phyloP scores from a whole-genome alignment of 305 asterid species.

The Fraxinus sp. region DNA sequence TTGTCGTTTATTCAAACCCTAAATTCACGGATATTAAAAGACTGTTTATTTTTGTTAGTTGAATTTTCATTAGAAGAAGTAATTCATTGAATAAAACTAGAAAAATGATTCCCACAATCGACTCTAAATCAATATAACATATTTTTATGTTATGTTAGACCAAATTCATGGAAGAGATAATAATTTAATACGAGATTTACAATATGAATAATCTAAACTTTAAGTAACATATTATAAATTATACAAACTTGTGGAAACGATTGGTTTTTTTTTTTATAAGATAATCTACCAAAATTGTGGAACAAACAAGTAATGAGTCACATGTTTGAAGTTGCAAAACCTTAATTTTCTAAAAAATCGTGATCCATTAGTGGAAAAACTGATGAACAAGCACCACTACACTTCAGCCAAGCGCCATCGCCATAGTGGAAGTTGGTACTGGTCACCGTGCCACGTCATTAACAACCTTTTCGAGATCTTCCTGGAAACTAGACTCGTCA shows the following conservation, averaged over 20 bases:
- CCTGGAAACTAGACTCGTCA: conserved; percentile 47
- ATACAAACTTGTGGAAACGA: neutral
- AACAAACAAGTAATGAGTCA: neutral
- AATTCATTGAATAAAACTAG: too few relatives aligned
- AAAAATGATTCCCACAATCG: neutral
- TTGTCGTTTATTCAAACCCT: neutral
- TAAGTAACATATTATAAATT: neutral
- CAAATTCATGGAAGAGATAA: neutral
- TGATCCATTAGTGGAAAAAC: neutral
- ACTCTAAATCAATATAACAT: neutral
- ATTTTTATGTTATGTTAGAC: neutral
- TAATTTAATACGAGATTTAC: neutral
- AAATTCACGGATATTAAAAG: neutral
- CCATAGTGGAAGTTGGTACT: neutral
- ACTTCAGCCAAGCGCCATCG: neutral
- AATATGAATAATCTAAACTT: neutral
- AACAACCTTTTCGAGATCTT: conserved; percentile 36
- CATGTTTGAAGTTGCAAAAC: neutral
- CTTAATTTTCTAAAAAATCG: neutral
- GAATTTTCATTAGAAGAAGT: neutral
- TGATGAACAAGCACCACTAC: neutral
- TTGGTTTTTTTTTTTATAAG: neutral
- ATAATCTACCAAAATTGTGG: conserved; percentile 6
- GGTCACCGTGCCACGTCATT: conserved; percentile 27
- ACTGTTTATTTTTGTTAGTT: too few relatives aligned